Evolutionary conservation across 495 filamentous ascomycete species (phyloP), one percentile per base, ranked within the genome.

Genomic region (Talaromyces adpressus): DNA sequence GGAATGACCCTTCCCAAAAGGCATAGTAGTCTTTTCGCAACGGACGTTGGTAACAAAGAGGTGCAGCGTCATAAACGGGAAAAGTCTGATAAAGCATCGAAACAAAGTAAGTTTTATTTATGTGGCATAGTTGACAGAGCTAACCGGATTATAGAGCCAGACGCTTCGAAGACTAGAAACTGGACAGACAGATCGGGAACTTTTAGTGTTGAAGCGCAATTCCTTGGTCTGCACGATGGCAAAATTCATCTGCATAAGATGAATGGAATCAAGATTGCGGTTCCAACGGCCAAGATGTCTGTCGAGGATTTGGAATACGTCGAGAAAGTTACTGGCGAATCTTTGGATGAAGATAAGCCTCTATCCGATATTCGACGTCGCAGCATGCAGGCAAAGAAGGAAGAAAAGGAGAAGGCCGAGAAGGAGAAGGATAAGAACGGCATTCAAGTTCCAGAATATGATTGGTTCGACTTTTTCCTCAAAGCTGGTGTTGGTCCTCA

Each of bases 401-500:
- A 68, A 22, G 53, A 39, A 16, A 64, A 60, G 30, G n/a, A 57
- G 3, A 54, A 52, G 20, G 45, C 32, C 2, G 18, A 72, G 65
- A 62, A 67, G 59, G 69, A 76, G 64, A 68, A 69, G 69, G 69
- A 77, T 30, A 70, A 68, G 57, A 69, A 82, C 25, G 85, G 86
- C 57, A 84, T 82, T 27, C 79, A 81, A 25, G 76, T 90, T 45
- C 86, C 71, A 85, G 87, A 92, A 51, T 96, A 98, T 69, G 94
- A 99, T 72, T 99, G 94, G 94, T 99, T 98, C 70, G 91, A 97
- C 66, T 98, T 99, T 77, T 99, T 99, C 80, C 78, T 99, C 23
- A 83, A 86, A 62, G 92, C 92, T 71, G 94, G 95, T 32, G 91
- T 98, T 63, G 89, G 90, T 61, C 89, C 91, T 36, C 89, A 93